Evolutionary conservation across 768 basidiomycete genomes (phyloP).

Genomic region (Tricholoma bakamatsutake): DNA sequence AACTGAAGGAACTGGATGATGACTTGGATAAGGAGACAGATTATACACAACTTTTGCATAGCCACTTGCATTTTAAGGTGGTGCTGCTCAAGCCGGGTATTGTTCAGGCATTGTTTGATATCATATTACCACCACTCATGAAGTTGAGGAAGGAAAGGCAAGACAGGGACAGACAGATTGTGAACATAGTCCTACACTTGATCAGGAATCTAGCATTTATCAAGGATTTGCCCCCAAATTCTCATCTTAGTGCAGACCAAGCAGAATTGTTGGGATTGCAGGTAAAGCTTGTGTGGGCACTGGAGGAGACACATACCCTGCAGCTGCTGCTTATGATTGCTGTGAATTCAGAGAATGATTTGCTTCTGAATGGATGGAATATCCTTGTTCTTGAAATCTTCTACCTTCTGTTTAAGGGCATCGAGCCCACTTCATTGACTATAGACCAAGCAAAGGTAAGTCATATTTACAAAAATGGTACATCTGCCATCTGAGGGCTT

Average conservation of each 20-base stretch:
- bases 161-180: constrained; percentile 79
- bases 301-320: constrained; percentile 68
- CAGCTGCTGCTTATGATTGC: constrained; percentile 83
- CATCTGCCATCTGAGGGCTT: constrained; percentile 6
- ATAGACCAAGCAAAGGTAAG: constrained; percentile 62
- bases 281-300: constrained; percentile 62
- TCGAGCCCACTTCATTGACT: constrained; percentile 54
- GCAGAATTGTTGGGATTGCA: constrained; percentile 77
- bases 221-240: constrained; percentile 74
- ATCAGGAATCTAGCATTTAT: constrained; percentile 94
- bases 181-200: constrained; percentile 84
- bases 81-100: constrained; percentile 64
- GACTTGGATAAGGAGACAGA: constrained; percentile 77
- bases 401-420: constrained; percentile 82
- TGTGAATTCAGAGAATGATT: constrained; percentile 66
- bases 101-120: constrained; percentile 64
- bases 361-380: constrained; percentile 83
- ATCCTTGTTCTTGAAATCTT: constrained; percentile 89
- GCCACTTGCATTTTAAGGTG: constrained; percentile 88
- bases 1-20: constrained; percentile 88
- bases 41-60: constrained; percentile 76
- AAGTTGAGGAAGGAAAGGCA: constrained; percentile 63
- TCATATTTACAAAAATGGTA: background rate
- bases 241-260: constrained; percentile 67
- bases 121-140: constrained; percentile 74